Evolutionary conservation across 768 basidiomycete species (phyloP), one percentile per base, ranked within the genome.

Genomic region (Phaeolepiota aurea): DNA sequence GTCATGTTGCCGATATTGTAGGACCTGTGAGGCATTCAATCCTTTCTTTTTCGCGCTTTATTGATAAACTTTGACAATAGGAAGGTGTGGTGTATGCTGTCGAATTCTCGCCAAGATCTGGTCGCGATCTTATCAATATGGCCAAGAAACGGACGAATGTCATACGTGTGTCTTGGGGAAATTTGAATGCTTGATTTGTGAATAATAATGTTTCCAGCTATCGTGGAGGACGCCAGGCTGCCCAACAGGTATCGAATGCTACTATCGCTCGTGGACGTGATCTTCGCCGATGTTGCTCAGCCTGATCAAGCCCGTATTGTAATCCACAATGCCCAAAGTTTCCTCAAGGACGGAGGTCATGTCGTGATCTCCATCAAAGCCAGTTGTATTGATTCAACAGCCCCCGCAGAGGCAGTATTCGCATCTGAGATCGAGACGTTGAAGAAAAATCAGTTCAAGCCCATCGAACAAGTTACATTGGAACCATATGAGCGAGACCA

Each of bases 301-400:
- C 94, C 94, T 32, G 93, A 99, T 65, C 96, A 99, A 66, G 93
- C 93, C 2, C 91, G 93, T 70, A 97, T 98, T 54, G 89, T 98
- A 47, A 73, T 77, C 30, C 76, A 81, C 61, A 98, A 99, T 62
- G 89, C 94, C 0, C 82, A 96, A 52, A 81, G 82, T 61, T 99
- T 99, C 82, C 74, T 99, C 41, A 97, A 94, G 63, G 84, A 93
- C 60, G 78, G 76, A 20, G 96, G 96, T 2, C 89, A 96, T 53
- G 71, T 77, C 52, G 81, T 99, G 52, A 91, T 99, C 48, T 98
- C 94, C 41, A 96, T 99, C 76, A 99, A 99, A 71, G 96, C 96
- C 20, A 91, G 87, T 54, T 99, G 96, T 71, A 86, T 99, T 60
- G 96, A 99, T 63, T 97, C 91, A 32, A 97, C 93, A n/a, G 76